Base-by-base conservation (phyloP, 169 alveolate genomes). In the Plasmodium billcollinsi region DNA sequence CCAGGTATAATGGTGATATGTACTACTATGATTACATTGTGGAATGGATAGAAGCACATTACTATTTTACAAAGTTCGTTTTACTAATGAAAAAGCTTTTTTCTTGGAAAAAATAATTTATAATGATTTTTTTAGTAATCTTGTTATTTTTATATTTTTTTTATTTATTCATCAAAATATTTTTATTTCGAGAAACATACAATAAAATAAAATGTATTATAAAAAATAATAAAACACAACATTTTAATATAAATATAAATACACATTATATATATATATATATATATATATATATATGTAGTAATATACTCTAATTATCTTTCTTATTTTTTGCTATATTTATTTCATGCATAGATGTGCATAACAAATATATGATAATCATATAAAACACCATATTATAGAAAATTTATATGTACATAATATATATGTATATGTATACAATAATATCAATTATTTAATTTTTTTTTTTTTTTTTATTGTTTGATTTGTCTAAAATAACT, bases 11-110 rank as follows among this genome's bases (percentile, higher is more conserved):
- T 80, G 90, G 90, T 12, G 90, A 80, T 63, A 67, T 80, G 90
- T 80, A 80, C 50, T 80, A 83, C 80, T 80, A 80, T 59, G 90
- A 80, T 66, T 67, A 80, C 50, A 80, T 80, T 45, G 90, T 67
- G 61, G 90, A 80, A 14, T 80, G 90, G 90, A 47, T 80, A n/a
- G 90, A 80, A 43, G 80, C 72, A 15, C 90, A 80, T 52, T 59
- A 80, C 71, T 67, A 80, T 49, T 80, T 80, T 59, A 26, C 90
- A 58, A 67, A 70, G 24, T 26, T 49, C 12, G 52, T 80, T 70
- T 33, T 54, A 71, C 43, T 65, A 39, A 20, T 54, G 26, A 80
- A 80, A 29, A 66, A 69, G 14, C 33, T 80, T 29, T 80, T 80
- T 43, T 20, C 52, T 15, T n/a, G 58, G 72, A 80, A 24, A 61